Conservation (phyloP, 805 yeast genomes). For the Metschnikowia shivogae region DNA sequence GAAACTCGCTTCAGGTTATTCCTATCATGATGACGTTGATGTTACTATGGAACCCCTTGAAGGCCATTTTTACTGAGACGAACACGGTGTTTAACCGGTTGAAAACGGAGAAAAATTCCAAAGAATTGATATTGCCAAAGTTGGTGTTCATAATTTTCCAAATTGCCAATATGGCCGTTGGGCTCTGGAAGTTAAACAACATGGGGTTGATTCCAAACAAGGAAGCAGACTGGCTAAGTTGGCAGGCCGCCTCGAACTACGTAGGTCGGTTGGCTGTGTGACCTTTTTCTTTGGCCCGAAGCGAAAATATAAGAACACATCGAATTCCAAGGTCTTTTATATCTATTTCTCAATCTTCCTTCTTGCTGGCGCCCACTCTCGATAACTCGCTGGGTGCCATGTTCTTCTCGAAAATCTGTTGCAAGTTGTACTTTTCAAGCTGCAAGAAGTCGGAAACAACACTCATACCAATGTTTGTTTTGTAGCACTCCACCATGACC, state of each 20-base stretch:
- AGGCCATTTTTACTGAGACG: conserved; percentile 59
- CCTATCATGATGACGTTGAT: conserved; percentile 87
- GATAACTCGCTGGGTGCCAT: conserved; percentile 19
- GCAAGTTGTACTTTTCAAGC: conserved; percentile 70
- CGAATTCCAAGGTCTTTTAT: too few species aligned
- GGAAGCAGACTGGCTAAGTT: conserved; percentile 86
- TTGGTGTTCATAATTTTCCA: conserved; percentile 45
- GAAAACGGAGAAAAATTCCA: conserved; percentile 32
- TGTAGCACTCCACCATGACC: conserved; percentile 82
- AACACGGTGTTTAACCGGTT: conserved; percentile 51
- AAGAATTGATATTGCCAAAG: conserved; percentile 41
- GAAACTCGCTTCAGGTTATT: conserved; percentile 81
- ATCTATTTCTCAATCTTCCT: background rate
- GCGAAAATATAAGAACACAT: background rate
- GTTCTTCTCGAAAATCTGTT: conserved; percentile 63
- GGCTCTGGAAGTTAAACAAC: conserved; percentile 75
- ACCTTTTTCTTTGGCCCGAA: background rate
- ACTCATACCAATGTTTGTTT: conserved; percentile 82
- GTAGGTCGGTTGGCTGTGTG: conserved; percentile 8
- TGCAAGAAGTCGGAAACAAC: conserved; percentile 65
- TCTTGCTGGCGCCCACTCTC: conserved; percentile 10
- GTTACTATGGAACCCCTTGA: conserved; percentile 74
- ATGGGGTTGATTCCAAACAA: conserved; percentile 92
- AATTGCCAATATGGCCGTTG: conserved; percentile 60
- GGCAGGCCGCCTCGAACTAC: conserved; percentile 49